Percentiles rank a stretch among this genome's conserved stretches.
These are phyloP conservation scores for Daldinia loculata DNA, from an alignment of 495 filamentous ascomycete species.

Conservation along the genomic window DNA sequence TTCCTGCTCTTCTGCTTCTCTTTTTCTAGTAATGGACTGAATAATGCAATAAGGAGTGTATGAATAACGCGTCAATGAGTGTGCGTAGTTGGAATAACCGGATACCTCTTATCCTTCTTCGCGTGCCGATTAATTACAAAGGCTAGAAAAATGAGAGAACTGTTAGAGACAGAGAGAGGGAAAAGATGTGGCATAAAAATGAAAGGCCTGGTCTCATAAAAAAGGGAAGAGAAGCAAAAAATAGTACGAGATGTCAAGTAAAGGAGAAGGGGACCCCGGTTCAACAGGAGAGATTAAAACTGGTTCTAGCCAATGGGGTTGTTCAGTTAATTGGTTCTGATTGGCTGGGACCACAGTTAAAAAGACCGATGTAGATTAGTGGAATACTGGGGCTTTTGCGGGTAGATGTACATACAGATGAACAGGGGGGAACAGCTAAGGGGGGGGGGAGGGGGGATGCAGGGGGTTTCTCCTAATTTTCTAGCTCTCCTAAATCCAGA, in stretches of 20 bases:
- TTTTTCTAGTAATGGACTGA: constrained; percentile 7
- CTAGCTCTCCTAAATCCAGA: not conserved
- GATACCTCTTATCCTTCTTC: constrained; percentile 30
- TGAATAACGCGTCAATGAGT: constrained; percentile 48
- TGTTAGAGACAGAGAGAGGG: constrained; percentile 6
- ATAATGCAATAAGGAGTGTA: constrained; percentile 27
- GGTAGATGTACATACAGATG: constrained; percentile 33
- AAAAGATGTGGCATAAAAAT: constrained; percentile 18
- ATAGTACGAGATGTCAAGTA: constrained; percentile 31
- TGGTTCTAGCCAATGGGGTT: constrained; percentile 36
- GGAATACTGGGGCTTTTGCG: constrained; percentile 32
- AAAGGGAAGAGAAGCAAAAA: constrained; percentile 28
- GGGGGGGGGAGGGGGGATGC: not conserved
- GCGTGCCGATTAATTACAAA: constrained; percentile 36
- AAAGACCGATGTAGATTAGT: constrained; percentile 40
- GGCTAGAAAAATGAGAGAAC: constrained; percentile 30
- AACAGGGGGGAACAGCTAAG: not conserved
- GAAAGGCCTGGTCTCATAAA: constrained; percentile 25
- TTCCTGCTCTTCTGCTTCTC: not conserved
- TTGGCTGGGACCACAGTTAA: constrained; percentile 16
- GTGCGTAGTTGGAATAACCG: constrained; percentile 48
- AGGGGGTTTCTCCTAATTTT: not conserved
- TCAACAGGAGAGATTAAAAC: constrained; percentile 43
- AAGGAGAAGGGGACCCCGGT: constrained; percentile 34
- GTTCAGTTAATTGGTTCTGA: constrained; percentile 4